A percentile compares a stretch with the other conserved stretches of the same genome.
Evolutionary conservation across 2,329 filamentous ascomycete genomes (phyloP).

Genomic region (Phoma sp.): DNA sequence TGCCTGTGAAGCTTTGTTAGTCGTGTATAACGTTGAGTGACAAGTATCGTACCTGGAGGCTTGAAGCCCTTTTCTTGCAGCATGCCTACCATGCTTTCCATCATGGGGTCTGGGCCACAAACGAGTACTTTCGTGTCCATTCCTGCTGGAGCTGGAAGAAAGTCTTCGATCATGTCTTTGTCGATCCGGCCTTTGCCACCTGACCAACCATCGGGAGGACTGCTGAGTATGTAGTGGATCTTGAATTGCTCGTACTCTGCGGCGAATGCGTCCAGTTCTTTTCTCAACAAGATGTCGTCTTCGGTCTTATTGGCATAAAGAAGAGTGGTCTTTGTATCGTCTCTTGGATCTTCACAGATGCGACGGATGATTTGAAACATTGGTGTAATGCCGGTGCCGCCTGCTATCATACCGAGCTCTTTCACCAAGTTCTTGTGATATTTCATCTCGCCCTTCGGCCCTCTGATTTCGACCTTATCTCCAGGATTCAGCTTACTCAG

Average conservation of each 20-base stretch:
- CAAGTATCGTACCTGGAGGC: slow-evolving; percentile 14
- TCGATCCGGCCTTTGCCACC: slow-evolving; percentile 40
- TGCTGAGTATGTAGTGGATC: slow-evolving; percentile 61
- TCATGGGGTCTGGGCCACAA: slow-evolving; percentile 61
- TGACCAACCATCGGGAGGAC: slow-evolving; percentile 13
- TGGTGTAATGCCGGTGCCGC: slow-evolving; percentile 61
- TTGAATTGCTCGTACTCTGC: slow-evolving; percentile 58
- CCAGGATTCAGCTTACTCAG: slow-evolving; percentile 54
- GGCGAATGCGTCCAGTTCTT: slow-evolving; percentile 62
- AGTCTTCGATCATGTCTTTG: slow-evolving; percentile 56
- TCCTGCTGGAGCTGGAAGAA: slow-evolving; percentile 53
- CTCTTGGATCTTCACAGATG: slow-evolving; percentile 65
- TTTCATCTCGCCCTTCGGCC: slow-evolving; percentile 59
- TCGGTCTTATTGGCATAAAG: slow-evolving; percentile 66
- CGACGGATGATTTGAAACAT: slow-evolving; percentile 68
- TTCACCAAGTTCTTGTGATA: too few species aligned
- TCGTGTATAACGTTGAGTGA: too few species aligned
- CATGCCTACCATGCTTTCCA: slow-evolving; percentile 46
- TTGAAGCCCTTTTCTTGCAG: slow-evolving; percentile 21
- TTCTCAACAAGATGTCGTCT: slow-evolving; percentile 64
- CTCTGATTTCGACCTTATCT: slow-evolving; percentile 59
- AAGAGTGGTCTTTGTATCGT: slow-evolving; percentile 62
- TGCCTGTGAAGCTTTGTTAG: slow-evolving; percentile 58
- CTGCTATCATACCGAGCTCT: slow-evolving; percentile 61
- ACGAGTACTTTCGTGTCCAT: slow-evolving; percentile 61